Conservation (phyloP, 1,139 yeast species). For the Hanseniaspora sp. region DNA sequence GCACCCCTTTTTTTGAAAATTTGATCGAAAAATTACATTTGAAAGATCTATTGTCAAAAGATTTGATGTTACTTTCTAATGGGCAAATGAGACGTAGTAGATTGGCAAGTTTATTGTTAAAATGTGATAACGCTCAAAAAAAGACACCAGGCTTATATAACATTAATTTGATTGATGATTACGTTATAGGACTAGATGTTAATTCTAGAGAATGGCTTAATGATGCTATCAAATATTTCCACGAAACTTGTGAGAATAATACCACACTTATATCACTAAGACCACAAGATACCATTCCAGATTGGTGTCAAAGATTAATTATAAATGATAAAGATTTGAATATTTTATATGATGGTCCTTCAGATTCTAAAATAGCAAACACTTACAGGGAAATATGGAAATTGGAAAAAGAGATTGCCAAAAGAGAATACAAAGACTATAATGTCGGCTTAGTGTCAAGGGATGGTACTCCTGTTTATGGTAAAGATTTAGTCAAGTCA, state of each 20-base stretch:
- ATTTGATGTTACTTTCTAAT: constrained; percentile 81
- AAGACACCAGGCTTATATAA: constrained; percentile 35
- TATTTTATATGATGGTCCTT: constrained; percentile 40
- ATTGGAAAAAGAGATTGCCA: constrained; percentile 23
- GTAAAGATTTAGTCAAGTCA: constrained; percentile 21
- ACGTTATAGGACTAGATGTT: constrained; percentile 84
- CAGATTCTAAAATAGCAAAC: constrained; percentile 17
- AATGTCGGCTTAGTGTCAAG: constrained; percentile 18
- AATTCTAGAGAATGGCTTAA: constrained; percentile 53
- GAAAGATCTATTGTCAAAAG: constrained; percentile 47
- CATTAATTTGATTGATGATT: constrained; percentile 71
- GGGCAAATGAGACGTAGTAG: constrained; percentile 90
- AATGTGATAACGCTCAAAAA: neutral
- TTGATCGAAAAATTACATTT: constrained; percentile 46
- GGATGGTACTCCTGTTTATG: constrained; percentile 17
- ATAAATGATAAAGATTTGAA: constrained; percentile 46
- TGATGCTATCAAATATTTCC: constrained; percentile 32
- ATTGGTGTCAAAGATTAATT: constrained; percentile 67
- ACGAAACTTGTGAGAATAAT: constrained; percentile 17
- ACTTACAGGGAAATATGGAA: constrained; percentile 16
- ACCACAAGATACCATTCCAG: constrained; percentile 61
- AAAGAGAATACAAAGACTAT: constrained; percentile 18
- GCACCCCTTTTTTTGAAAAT: constrained; percentile 31
- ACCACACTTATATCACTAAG: constrained; percentile 56
- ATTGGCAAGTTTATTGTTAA: constrained; percentile 60